Evolutionary conservation across 345 rosid genomes (phyloP).

Genomic region (Populus tremula): DNA sequence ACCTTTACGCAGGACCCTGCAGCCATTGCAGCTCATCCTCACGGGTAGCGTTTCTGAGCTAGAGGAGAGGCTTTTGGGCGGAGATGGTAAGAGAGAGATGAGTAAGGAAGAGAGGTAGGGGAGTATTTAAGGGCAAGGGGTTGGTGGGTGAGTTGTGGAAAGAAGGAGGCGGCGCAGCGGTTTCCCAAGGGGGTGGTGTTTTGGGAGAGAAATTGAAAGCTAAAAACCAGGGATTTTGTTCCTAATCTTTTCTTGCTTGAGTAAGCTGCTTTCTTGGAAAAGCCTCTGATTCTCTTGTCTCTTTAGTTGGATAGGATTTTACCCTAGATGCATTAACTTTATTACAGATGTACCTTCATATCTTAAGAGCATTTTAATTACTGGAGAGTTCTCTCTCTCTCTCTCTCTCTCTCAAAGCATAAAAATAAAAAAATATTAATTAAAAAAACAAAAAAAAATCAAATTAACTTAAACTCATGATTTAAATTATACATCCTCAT

Average conservation of each 20-base stretch:
- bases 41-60: neutral
- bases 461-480: no score
- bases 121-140: neutral
- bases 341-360: slow-evolving; percentile 22
- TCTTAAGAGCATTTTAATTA: neutral
- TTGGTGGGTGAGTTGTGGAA: no score
- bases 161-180: slow-evolving; percentile 16
- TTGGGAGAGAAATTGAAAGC: neutral
- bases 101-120: neutral
- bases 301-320: neutral
- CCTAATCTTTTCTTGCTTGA: slow-evolving; percentile 12
- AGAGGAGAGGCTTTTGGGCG: neutral
- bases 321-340: slow-evolving; percentile 39
- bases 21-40: slow-evolving; percentile 34
- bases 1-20: slow-evolving; percentile 27
- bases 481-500: no score
- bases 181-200: slow-evolving; percentile 9
- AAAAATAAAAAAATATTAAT: no score
- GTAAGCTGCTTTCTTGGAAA: slow-evolving; percentile 5
- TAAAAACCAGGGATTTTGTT: slow-evolving; percentile 29
- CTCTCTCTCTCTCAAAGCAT: neutral
- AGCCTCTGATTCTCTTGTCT: slow-evolving; percentile 2
- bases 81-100: neutral
- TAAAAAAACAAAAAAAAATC: no score
- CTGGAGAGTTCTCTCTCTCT: neutral